These are phyloP conservation scores for Piromyces sp. DNA, from an alignment of 192 early-diverging fungal species.

Conservation along the genomic window DNA sequence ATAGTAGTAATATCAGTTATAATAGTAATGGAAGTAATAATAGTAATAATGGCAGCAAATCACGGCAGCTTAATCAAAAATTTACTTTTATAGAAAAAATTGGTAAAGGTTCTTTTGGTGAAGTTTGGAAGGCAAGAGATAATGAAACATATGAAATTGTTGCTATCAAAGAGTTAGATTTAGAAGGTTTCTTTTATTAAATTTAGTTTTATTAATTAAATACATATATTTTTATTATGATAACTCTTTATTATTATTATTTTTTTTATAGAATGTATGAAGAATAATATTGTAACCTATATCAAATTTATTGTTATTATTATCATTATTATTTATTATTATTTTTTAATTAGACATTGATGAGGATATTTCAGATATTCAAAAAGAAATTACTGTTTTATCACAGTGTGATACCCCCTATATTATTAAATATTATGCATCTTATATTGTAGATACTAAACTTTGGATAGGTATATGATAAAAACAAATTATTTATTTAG, in stretches of 20 bases:
- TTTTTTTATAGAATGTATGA: no score
- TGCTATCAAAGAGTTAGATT: not conserved
- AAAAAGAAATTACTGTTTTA: not conserved
- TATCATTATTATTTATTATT: no score
- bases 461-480: not conserved
- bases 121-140: not conserved
- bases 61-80: not conserved
- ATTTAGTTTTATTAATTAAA: not conserved
- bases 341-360: not conserved
- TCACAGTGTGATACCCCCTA: not conserved
- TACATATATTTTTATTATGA: no score
- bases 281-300: no score
- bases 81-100: not conserved
- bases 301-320: no score
- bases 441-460: not conserved
- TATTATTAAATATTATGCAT: not conserved
- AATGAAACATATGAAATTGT: not conserved
- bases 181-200: not conserved
- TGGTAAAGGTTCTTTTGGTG: not conserved
- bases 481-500: no score
- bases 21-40: not conserved
- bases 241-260: no score
- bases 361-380: not conserved
- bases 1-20: no score
- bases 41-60: not conserved